These are phyloP conservation scores for Ilyonectria sp. DNA, from an alignment of 2,329 filamentous ascomycete species.

Conservation along the genomic window DNA sequence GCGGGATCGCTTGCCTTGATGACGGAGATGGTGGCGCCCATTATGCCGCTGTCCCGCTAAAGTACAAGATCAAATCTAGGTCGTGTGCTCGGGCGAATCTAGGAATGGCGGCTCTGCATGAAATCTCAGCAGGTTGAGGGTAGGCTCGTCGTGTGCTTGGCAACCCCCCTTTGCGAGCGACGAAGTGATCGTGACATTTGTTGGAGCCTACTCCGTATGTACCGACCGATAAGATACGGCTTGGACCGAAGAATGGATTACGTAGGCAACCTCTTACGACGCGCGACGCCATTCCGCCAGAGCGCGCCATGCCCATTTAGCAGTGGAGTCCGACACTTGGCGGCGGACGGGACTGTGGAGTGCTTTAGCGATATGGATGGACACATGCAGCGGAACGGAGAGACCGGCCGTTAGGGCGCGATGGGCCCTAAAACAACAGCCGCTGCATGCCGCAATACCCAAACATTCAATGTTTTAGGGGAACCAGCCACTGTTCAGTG, in stretches of 20 bases:
- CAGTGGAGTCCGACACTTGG: not conserved
- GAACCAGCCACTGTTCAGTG: no score
- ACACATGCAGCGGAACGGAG: not conserved
- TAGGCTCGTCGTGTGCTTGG: not conserved
- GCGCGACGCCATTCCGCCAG: slow-evolving; percentile 4
- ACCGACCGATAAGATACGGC: slow-evolving; percentile 20
- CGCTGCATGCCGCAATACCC: not conserved
- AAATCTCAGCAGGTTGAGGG: not conserved
- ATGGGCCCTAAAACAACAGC: not conserved
- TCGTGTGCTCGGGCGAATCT: not conserved
- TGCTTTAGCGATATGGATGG: not conserved
- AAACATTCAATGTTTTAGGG: not conserved
- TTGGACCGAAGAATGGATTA: slow-evolving; percentile 7
- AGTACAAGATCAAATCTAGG: not conserved
- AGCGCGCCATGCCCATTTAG: not conserved
- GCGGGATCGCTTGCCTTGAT: slow-evolving; percentile 52
- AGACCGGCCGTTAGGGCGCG: not conserved
- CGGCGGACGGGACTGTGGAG: not conserved
- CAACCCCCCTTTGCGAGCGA: slow-evolving; percentile 20
- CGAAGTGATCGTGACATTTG: slow-evolving; percentile 20
- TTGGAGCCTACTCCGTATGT: not conserved
- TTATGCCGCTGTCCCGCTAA: slow-evolving; percentile 28
- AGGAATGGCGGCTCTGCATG: not conserved
- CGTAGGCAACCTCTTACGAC: slow-evolving; percentile 10
- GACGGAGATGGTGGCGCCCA: slow-evolving; percentile 54